These are phyloP conservation scores for Ceratobasidium sp. DNA, from an alignment of 1,284 basidiomycete species.

Conservation along the genomic window DNA sequence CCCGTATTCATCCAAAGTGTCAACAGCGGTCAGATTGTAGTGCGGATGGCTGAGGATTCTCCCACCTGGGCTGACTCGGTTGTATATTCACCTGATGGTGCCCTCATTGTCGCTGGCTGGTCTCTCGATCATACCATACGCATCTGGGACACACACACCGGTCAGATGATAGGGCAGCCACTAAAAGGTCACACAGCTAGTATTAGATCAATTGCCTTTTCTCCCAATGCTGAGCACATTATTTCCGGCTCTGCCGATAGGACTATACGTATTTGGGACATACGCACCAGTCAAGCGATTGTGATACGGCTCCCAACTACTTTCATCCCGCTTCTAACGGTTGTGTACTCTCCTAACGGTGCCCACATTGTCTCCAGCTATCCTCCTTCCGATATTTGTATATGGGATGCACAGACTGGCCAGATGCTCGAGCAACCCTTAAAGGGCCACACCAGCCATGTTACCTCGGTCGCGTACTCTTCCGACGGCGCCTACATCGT, in stretches of 20 bases:
- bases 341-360: not conserved
- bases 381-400: not conserved
- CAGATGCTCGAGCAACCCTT: not conserved
- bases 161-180: too few species aligned
- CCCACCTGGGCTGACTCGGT: not conserved
- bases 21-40: too few species aligned
- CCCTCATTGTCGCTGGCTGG: not conserved
- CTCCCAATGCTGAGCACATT: too few species aligned
- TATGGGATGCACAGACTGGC: not conserved
- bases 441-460: not conserved
- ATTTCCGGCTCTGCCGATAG: too few species aligned
- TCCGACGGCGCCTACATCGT: not conserved
- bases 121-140: not conserved
- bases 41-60: too few species aligned
- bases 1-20: too few species aligned
- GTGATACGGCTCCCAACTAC: not conserved
- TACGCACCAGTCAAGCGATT: not conserved
- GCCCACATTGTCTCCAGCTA: not conserved
- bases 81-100: not conserved
- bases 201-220: too few species aligned
- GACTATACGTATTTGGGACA: not conserved
- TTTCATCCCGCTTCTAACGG: not conserved
- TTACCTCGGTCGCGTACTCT: not conserved
- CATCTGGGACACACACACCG: not conserved
- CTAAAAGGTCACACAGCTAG: too few species aligned